Base-by-base conservation (phyloP, 257 asterid genomes). In the Petrea volubilis region DNA sequence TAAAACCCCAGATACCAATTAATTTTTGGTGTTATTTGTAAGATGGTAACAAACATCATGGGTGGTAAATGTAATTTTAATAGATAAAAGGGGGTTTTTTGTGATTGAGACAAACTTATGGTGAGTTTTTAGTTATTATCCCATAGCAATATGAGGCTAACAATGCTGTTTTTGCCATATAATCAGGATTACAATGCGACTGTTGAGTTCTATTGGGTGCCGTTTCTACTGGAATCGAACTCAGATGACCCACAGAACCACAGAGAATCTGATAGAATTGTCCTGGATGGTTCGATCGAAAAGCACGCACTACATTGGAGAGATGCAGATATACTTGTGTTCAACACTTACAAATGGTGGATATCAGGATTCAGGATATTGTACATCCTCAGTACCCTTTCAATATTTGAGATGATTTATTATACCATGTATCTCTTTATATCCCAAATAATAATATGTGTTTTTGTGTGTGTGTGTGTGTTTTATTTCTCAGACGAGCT, bases 341-440 rank as follows among this genome's bases (percentile, higher is more conserved):
- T 94, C 88, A 86, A 91, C 77, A 81, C 95, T 20, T 94, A 91
- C 64, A 79, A 86, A 40, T 94, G 98, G 98, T 91, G 98, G 98
- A 86, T 79, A 73, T 41, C 86, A 0, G 91, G 90, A 43, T 81
- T 93, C 76, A 80, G 85, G 23, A 66, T 93, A 23, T 34, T 85
- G 96, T 92, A 79, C 8, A 68, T 40, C 38, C 7, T 51, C 13
- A 10, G 24, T 38, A 51, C 13, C 0, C 28, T 5, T 59, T 44
- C 20, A 3, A 8, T 13, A 13, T 8, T 44, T 13, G 9, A 7
- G 3, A 5, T 34, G 9, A 34, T 40, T 8, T 8, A 8, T 7
- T 3, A 7, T 40, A 13, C 2, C 17, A 0, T 52, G n/a, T 38
- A 21, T 13, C 5, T 28, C 17, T 18, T 20, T 36, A n/a, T 55